phyloP scores from a whole-genome alignment of 2,329 filamentous ascomycete genomes.

The Rhynchosporium graminicola region DNA sequence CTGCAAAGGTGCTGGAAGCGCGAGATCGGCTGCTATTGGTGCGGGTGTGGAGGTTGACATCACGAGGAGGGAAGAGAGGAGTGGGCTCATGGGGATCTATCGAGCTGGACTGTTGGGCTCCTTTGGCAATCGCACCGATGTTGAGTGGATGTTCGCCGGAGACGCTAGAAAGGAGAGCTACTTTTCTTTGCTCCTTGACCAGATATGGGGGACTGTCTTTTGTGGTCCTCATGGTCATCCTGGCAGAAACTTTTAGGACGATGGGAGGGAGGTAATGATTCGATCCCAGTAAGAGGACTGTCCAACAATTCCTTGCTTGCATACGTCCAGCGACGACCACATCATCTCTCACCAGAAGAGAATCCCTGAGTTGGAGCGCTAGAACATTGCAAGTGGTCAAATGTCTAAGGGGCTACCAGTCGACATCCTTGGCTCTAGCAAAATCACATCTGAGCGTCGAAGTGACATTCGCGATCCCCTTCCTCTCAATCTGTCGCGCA shows the following conservation, averaged over 20 bases:
- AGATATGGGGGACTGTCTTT: slow-evolving; percentile 44
- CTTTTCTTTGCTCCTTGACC: slow-evolving; percentile 52
- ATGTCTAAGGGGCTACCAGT: slow-evolving; percentile 26
- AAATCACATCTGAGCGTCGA: slow-evolving; percentile 34
- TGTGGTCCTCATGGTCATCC: slow-evolving; percentile 45
- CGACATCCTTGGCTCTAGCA: slow-evolving; percentile 32
- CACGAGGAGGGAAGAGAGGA: slow-evolving; percentile 57
- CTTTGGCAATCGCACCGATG: slow-evolving; percentile 48
- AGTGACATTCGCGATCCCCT: slow-evolving; percentile 32
- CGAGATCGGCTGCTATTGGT: slow-evolving; percentile 59
- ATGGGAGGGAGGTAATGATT: slow-evolving; percentile 44
- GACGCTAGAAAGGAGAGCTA: slow-evolving; percentile 49
- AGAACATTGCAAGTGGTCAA: slow-evolving; percentile 6
- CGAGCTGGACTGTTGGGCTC: slow-evolving; percentile 40
- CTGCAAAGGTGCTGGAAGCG: slow-evolving; percentile 60
- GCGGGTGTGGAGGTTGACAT: slow-evolving; percentile 65
- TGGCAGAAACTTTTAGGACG: slow-evolving; percentile 47
- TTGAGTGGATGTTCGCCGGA: slow-evolving; percentile 49
- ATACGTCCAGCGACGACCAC: slow-evolving; percentile 24
- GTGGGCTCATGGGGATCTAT: slow-evolving; percentile 68
- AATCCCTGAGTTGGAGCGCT: not conserved
- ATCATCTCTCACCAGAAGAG: slow-evolving; percentile 6
- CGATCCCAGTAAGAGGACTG: slow-evolving; percentile 25
- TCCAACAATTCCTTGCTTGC: slow-evolving; percentile 23
- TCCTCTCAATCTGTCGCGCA: slow-evolving; percentile 35